These are phyloP conservation scores for Kwoniella newhampshirensis DNA, from an alignment of 768 basidiomycete genomes.

Conservation along the genomic window DNA sequence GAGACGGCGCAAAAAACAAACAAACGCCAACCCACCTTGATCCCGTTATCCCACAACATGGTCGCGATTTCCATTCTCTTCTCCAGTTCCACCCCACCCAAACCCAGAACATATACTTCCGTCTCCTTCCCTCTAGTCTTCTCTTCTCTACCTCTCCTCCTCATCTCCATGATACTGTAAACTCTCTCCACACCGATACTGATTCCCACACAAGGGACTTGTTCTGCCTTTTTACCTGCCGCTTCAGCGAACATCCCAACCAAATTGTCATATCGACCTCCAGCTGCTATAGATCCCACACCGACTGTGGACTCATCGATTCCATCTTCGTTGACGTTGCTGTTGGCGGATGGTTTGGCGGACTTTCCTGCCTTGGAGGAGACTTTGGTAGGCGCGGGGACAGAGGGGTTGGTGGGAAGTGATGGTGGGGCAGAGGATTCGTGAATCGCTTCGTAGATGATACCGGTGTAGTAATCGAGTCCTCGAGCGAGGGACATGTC, in stretches of 20 bases:
- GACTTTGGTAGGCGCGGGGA: constrained; percentile 51
- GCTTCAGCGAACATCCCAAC: constrained; percentile 80
- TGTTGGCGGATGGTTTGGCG: constrained; percentile 8
- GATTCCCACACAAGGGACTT: constrained; percentile 84
- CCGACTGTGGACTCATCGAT: constrained; percentile 90
- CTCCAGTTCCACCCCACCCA: constrained; percentile 81
- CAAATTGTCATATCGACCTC: constrained; percentile 92
- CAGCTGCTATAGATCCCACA: constrained; percentile 98
- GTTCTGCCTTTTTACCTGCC: constrained; percentile 62
- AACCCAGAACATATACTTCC: constrained; percentile 88
- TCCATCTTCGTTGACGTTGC: constrained; percentile 66
- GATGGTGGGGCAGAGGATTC: constrained; percentile 91
- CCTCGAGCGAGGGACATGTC: constrained; percentile 97
- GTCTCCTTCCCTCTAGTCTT: constrained; percentile 79
- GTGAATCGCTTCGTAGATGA: constrained; percentile 95
- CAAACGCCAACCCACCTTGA: constrained; percentile 64
- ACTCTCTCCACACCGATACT: constrained; percentile 91
- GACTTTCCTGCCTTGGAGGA: constrained; percentile 30
- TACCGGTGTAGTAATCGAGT: constrained; percentile 96
- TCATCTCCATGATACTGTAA: constrained; percentile 85
- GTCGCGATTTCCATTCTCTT: constrained; percentile 79
- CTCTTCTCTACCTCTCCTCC: constrained; percentile 61
- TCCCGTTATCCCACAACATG: constrained; percentile 78
- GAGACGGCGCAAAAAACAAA: no score
- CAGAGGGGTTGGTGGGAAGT: constrained; percentile 63